Conservation (phyloP, 257 asterid genomes). For the Leonotis leonurus region DNA sequence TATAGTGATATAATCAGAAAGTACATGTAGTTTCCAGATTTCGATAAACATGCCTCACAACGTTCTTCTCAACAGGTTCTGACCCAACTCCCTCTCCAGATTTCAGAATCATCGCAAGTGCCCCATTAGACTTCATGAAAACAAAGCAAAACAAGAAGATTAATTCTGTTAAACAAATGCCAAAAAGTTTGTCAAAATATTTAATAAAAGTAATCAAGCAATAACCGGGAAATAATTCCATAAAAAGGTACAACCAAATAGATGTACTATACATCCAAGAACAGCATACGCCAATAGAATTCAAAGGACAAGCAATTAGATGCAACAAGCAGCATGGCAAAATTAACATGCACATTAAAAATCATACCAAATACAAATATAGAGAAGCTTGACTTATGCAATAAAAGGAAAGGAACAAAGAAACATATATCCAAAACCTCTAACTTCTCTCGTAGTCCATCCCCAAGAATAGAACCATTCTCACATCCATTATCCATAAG, state of each 20-base stretch:
- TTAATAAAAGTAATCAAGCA: background rate
- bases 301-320: background rate
- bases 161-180: background rate
- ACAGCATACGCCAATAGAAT: no score
- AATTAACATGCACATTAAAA: background rate
- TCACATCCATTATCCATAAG: conserved; percentile 31
- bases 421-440: conserved; percentile 65
- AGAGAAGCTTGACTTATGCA: no score
- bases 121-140: conserved; percentile 69
- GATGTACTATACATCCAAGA: no score
- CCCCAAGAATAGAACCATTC: conserved; percentile 40
- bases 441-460: conserved; percentile 46
- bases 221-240: no score
- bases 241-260: no score
- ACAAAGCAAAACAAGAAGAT: conserved; percentile 27
- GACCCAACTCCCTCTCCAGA: conserved; percentile 63
- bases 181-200: background rate
- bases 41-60: conserved; percentile 56
- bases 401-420: conserved; percentile 15
- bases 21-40: conserved; percentile 20
- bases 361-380: background rate
- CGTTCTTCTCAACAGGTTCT: conserved; percentile 63
- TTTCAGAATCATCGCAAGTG: conserved; percentile 46
- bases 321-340: background rate
- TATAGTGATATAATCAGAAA: conserved; percentile 3